A percentile compares a stretch with the other conserved stretches of the same genome.
Evolutionary conservation across 768 basidiomycete genomes (phyloP).

Genomic region (Amanita phalloides): DNA sequence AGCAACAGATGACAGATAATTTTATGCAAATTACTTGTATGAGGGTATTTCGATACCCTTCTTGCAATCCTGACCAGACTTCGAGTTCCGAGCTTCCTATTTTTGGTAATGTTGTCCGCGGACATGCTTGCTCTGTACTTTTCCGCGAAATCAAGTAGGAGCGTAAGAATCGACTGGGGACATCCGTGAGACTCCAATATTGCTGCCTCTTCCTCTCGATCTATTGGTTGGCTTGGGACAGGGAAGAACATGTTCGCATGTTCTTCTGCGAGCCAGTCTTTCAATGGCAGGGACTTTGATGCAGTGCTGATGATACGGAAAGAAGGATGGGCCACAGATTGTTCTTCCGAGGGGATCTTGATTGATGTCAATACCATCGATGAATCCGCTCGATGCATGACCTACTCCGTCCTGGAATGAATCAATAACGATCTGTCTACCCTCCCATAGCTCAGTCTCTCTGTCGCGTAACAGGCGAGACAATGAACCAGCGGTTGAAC

Average conservation of each 20-base stretch:
- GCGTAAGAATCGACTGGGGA: constrained; percentile 20
- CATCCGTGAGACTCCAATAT: constrained; percentile 45
- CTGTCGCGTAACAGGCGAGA: constrained; percentile 50
- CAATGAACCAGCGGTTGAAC: constrained; percentile 52
- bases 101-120: constrained; percentile 46
- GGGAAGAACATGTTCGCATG: constrained; percentile 66
- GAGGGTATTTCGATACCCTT: constrained; percentile 34
- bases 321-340: constrained; percentile 42
- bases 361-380: neutral
- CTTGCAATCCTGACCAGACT: constrained; percentile 45
- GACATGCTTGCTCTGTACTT: constrained; percentile 47
- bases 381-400: neutral
- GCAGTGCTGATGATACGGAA: constrained; percentile 55
- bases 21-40: constrained; percentile 32
- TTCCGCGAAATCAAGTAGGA: constrained; percentile 42
- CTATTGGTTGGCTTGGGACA: constrained; percentile 52
- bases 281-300: constrained; percentile 52
- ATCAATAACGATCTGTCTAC: constrained; percentile 44
- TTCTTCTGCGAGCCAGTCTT: constrained; percentile 59
- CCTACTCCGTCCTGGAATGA: constrained; percentile 34
- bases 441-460: constrained; percentile 57
- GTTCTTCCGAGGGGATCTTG: constrained; percentile 23
- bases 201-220: constrained; percentile 32
- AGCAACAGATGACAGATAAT: constrained; percentile 41
- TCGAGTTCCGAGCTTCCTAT: constrained; percentile 52